These are phyloP conservation scores for Prunus dulcis DNA, from an alignment of 306 rosid species.

Conservation along the genomic window DNA sequence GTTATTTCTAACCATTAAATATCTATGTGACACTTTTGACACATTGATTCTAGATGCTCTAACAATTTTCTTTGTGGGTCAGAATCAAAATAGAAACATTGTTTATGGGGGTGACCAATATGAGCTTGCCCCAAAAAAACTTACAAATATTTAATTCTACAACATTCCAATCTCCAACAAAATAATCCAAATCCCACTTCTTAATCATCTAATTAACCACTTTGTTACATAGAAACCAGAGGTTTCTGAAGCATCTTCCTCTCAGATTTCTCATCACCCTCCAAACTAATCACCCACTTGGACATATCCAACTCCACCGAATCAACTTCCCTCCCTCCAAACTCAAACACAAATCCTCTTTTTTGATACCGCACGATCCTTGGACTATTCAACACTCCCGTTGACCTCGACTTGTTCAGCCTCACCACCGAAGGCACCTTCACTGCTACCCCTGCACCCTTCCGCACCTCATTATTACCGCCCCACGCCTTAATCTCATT, in stretches of 20 bases:
- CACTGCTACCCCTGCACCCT: conserved; percentile 30
- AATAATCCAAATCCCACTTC: neutral
- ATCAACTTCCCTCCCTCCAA: conserved; percentile 16
- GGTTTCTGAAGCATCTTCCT: conserved; percentile 44
- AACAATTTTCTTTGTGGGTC: too few species aligned
- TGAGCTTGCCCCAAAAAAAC: too few species aligned
- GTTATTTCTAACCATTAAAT: too few species aligned
- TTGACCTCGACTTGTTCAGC: conserved; percentile 65
- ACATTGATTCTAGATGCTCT: too few species aligned
- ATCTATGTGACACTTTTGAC: too few species aligned
- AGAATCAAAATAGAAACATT: too few species aligned
- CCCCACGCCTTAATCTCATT: conserved; percentile 14
- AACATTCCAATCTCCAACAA: neutral
- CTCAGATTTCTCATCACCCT: conserved; percentile 27
- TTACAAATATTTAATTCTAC: neutral
- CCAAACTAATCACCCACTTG: conserved; percentile 38
- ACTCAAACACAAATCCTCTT: conserved; percentile 28
- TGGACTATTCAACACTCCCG: conserved; percentile 41
- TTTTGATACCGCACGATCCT: neutral
- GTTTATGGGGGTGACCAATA: too few species aligned
- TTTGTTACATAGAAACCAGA: conserved; percentile 24
- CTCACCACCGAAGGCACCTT: conserved; percentile 20
- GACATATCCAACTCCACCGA: conserved; percentile 29
- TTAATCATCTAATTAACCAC: neutral
- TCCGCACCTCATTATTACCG: conserved; percentile 19